phyloP scores from a whole-genome alignment of 768 basidiomycete species.

The Tubosaeta sp. region DNA sequence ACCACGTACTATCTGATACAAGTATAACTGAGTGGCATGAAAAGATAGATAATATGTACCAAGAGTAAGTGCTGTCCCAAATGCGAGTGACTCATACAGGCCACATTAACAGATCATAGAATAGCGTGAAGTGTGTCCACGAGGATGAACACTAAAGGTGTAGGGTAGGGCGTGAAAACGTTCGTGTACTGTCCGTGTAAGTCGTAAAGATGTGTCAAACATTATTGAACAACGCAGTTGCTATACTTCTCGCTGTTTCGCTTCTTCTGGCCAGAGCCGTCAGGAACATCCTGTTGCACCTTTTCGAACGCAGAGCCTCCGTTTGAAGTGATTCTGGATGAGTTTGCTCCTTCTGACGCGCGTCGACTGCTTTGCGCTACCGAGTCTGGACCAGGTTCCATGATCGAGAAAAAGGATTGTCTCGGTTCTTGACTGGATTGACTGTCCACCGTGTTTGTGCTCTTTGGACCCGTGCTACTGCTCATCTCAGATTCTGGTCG shows the following conservation, averaged over 20 bases:
- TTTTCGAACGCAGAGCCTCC: slow-evolving; percentile 5
- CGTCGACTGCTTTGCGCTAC: slow-evolving; percentile 13
- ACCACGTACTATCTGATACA: slow-evolving; percentile 12
- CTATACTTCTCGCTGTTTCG: slow-evolving; percentile 24
- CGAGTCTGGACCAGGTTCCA: slow-evolving; percentile 25
- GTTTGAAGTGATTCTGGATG: slow-evolving; percentile 13
- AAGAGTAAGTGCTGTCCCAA: neutral
- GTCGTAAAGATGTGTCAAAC: neutral
- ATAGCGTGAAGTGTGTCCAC: slow-evolving; percentile 10
- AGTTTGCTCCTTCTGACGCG: slow-evolving; percentile 18
- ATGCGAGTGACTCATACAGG: slow-evolving; percentile 4
- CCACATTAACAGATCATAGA: slow-evolving; percentile 19
- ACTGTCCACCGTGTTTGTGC: slow-evolving; percentile 52
- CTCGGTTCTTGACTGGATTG: slow-evolving; percentile 37
- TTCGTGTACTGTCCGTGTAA: neutral
- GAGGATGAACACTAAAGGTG: neutral
- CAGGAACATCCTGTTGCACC: slow-evolving; percentile 8
- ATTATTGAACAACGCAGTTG: slow-evolving; percentile 27
- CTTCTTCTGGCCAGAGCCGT: slow-evolving; percentile 23
- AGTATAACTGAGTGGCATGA: slow-evolving; percentile 1
- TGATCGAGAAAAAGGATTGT: slow-evolving; percentile 33
- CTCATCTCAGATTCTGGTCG: slow-evolving; percentile 59
- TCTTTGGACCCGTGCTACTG: slow-evolving; percentile 53
- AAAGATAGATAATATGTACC: neutral
- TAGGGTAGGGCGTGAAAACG: neutral